A percentile compares a stretch with the other conserved stretches of the same genome.
These are phyloP conservation scores for Zoysia japonica DNA, from an alignment of 176 grass and related monocot species.

Conservation along the genomic window DNA sequence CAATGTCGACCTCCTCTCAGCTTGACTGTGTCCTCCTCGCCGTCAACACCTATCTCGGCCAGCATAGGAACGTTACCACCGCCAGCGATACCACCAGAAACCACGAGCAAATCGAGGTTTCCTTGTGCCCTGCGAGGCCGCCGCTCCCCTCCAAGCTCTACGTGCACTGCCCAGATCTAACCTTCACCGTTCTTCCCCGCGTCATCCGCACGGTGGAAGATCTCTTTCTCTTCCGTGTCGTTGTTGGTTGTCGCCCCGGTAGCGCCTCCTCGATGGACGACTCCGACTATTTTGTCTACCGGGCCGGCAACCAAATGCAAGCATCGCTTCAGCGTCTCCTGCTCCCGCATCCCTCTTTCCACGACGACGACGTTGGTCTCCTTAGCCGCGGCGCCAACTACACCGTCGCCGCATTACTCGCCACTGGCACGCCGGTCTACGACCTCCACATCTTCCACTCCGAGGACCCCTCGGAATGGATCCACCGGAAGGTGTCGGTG, in stretches of 20 bases:
- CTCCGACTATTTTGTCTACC: conserved; percentile 16
- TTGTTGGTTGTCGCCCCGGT: no score
- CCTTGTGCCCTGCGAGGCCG: background rate
- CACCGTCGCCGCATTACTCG: background rate
- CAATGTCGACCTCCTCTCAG: background rate
- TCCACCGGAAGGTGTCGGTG: background rate
- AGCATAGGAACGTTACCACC: conserved; percentile 57
- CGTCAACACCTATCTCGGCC: conserved; percentile 12
- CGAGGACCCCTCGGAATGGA: background rate
- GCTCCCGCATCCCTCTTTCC: background rate
- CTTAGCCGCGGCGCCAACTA: background rate
- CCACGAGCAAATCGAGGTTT: conserved; percentile 10
- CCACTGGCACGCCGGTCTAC: background rate
- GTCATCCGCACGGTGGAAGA: conserved; percentile 2
- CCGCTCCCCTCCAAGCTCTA: background rate
- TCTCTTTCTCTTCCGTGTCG: conserved; percentile 14
- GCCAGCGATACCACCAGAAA: conserved; percentile 41
- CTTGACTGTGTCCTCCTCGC: background rate
- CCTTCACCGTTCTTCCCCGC: background rate
- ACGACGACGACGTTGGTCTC: background rate
- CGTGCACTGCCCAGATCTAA: no score
- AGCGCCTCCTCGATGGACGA: background rate
- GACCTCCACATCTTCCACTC: background rate
- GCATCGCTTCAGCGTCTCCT: background rate
- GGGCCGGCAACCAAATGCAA: background rate